Conservation (phyloP, 768 basidiomycete species). For the Termitomyces sp. region DNA sequence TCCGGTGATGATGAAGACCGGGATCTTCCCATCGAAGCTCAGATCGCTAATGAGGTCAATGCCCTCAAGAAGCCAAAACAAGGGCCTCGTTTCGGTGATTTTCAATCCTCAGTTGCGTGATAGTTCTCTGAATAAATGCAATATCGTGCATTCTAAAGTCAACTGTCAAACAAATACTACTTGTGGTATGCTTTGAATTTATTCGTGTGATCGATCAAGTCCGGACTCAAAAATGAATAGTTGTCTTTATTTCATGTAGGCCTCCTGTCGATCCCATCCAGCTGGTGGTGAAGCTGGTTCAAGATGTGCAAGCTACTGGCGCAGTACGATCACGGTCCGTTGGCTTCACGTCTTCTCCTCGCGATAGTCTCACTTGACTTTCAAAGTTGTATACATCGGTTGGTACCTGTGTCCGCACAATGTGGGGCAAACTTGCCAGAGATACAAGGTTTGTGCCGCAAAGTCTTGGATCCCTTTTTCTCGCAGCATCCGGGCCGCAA, state of each 20-base stretch:
- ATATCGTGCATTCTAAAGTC: constrained; percentile 29
- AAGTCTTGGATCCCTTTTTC: constrained; percentile 49
- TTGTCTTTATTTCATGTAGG: constrained; percentile 77
- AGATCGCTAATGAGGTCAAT: constrained; percentile 66
- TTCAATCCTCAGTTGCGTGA: not conserved
- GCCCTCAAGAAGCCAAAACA: constrained; percentile 61
- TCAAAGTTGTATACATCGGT: constrained; percentile 58
- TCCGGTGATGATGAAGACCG: constrained; percentile 29
- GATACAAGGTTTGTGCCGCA: constrained; percentile 56
- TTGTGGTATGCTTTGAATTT: constrained; percentile 46
- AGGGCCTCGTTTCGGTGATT: constrained; percentile 59
- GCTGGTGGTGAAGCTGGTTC: constrained; percentile 57
- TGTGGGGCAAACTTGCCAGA: constrained; percentile 67
- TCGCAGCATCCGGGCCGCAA: constrained; percentile 34
- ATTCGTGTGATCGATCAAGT: not conserved
- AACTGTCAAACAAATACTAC: constrained; percentile 78
- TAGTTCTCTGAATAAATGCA: not conserved
- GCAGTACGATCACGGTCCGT: constrained; percentile 58
- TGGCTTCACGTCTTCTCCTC: not conserved
- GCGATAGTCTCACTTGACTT: not conserved
- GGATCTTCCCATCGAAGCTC: constrained; percentile 55
- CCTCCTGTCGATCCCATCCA: constrained; percentile 73
- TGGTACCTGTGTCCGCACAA: constrained; percentile 63
- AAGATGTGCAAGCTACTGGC: constrained; percentile 57
- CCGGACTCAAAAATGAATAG: constrained; percentile 33